These are phyloP conservation scores for Fusarium anguioides DNA, from an alignment of 2,329 filamentous ascomycete species.

Conservation along the genomic window DNA sequence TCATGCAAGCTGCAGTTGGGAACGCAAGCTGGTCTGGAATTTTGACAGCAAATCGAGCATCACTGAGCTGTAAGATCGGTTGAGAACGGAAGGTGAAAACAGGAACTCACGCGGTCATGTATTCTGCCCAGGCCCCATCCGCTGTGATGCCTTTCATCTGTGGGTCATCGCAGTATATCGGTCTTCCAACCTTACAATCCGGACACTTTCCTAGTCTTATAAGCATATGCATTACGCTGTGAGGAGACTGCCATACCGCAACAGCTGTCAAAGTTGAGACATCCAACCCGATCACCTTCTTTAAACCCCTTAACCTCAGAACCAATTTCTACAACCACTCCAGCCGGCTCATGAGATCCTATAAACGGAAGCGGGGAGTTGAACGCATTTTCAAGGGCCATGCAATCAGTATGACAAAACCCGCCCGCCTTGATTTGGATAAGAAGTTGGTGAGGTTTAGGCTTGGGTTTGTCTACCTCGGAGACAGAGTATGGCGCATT, in stretches of 20 bases:
- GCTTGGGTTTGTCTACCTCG: neutral
- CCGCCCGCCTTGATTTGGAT: constrained; percentile 7
- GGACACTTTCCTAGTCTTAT: neutral
- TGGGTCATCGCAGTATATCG: neutral
- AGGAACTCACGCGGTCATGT: constrained; percentile 9
- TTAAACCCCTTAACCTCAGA: neutral
- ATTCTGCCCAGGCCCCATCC: constrained; percentile 11
- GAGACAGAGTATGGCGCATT: neutral
- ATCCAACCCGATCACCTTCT: neutral
- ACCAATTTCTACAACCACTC: neutral
- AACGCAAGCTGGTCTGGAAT: neutral
- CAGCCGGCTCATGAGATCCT: constrained; percentile 1
- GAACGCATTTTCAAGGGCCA: constrained; percentile 1
- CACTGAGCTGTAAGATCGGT: neutral
- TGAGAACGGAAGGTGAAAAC: neutral
- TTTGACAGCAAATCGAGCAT: neutral
- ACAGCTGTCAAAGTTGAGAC: constrained; percentile 20
- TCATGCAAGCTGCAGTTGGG: neutral
- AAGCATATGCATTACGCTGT: accelerated
- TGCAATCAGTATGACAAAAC: constrained; percentile 13
- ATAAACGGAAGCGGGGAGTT: neutral
- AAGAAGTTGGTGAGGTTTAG: neutral
- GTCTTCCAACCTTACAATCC: neutral
- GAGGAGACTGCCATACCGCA: neutral
- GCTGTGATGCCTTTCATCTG: constrained; percentile 4